These are phyloP conservation scores for Sarcomyxa edulis DNA, from an alignment of 768 basidiomycete genomes.

Conservation along the genomic window DNA sequence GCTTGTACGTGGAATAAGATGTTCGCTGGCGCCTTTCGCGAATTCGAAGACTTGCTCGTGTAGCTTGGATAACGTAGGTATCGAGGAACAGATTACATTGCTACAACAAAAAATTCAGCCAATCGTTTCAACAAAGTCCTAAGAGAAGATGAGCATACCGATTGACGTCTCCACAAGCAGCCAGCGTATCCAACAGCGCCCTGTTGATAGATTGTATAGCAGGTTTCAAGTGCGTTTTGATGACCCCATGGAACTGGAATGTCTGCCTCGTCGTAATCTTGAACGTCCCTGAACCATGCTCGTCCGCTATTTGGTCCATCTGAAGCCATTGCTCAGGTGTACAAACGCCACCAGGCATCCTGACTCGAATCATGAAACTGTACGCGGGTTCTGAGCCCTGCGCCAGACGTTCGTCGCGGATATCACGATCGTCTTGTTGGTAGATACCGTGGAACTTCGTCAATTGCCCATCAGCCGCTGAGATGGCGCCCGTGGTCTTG, in stretches of 20 bases:
- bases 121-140: background rate
- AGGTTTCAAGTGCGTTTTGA: constrained; percentile 93
- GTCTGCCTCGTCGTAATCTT: constrained; percentile 98
- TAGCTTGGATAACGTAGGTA: constrained; percentile 83
- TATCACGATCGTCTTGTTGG: constrained; percentile 97
- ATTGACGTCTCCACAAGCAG: constrained; percentile 98
- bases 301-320: constrained; percentile 95
- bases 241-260: constrained; percentile 99
- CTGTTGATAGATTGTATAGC: constrained; percentile 96
- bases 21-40: constrained; percentile 75
- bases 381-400: constrained; percentile 95
- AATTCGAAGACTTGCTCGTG: constrained; percentile 84
- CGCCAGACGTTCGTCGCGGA: constrained; percentile 90
- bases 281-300: constrained; percentile 89
- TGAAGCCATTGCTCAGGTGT: constrained; percentile 87
- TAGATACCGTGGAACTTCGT: constrained; percentile 98
- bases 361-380: constrained; percentile 97
- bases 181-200: constrained; percentile 87
- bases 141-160: constrained; percentile 38
- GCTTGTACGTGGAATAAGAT: constrained; percentile 82
- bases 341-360: constrained; percentile 96
- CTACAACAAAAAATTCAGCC: constrained; percentile 37
- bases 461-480: constrained; percentile 85
- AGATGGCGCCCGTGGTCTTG: constrained; percentile 82
- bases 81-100: constrained; percentile 88